phyloP scores from a whole-genome alignment of 257 asterid species.

The Solanum megistacrolobum region DNA sequence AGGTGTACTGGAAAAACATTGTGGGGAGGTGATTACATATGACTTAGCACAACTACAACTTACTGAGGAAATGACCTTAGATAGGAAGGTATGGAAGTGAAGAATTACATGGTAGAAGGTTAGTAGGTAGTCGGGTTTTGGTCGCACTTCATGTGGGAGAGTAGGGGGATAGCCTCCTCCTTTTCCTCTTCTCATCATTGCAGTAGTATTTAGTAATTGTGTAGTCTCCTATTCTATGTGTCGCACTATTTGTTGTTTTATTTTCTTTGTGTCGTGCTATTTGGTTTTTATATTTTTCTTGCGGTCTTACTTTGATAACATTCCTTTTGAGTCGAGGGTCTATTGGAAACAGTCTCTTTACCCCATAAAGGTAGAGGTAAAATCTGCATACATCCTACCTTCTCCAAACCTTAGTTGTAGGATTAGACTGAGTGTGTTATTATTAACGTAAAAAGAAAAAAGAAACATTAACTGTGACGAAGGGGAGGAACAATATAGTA shows the following conservation, averaged over 20 bases:
- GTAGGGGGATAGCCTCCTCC: background rate
- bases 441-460: too few relatives aligned
- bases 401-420: too few relatives aligned
- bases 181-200: background rate
- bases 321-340: background rate
- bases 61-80: background rate
- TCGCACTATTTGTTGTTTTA: background rate
- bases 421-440: too few relatives aligned
- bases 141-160: background rate
- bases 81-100: background rate
- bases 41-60: background rate
- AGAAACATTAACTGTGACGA: too few relatives aligned
- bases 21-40: too few relatives aligned
- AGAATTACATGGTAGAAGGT: too few relatives aligned
- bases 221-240: background rate
- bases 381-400: too few relatives aligned
- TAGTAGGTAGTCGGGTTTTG: background rate
- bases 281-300: background rate
- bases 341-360: background rate
- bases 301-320: background rate
- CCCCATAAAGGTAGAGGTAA: background rate
- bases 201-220: too few relatives aligned
- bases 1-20: background rate
- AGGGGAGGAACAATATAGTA: too few relatives aligned
- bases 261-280: background rate